These are phyloP conservation scores for Chaetomium olivaceum DNA, from an alignment of 2,329 filamentous ascomycete genomes.

Conservation along the genomic window DNA sequence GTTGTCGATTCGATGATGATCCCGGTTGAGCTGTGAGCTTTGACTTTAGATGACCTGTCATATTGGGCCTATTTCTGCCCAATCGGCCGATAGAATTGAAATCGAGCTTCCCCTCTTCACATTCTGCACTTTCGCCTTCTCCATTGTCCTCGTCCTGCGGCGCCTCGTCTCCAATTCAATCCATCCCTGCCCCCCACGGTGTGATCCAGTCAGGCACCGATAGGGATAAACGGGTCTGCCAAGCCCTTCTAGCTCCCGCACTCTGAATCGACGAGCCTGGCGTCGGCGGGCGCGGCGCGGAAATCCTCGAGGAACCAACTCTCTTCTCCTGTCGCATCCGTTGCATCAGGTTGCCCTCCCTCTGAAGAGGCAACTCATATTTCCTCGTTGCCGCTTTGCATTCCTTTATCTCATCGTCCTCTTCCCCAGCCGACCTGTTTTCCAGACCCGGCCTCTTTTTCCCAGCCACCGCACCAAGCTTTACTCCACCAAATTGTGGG, in stretches of 20 bases:
- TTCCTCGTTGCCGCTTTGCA: background rate
- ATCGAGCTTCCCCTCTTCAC: background rate
- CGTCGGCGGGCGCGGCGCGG: slow-evolving; percentile 13
- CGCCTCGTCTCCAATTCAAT: background rate
- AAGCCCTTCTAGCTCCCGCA: slow-evolving; percentile 18
- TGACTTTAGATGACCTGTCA: background rate
- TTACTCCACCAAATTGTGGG: slow-evolving; percentile 13
- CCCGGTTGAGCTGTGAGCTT: background rate
- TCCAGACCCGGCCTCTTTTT: slow-evolving; percentile 4
- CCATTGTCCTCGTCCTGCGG: background rate
- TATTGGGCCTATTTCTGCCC: slow-evolving; percentile 1
- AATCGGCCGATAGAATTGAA: background rate
- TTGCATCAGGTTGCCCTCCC: background rate
- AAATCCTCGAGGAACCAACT: slow-evolving; percentile 7
- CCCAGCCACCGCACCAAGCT: slow-evolving; percentile 11
- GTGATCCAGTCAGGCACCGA: slow-evolving; percentile 17
- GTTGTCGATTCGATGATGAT: background rate
- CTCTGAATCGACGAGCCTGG: background rate
- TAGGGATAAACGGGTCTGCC: slow-evolving; percentile 11
- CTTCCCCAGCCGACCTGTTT: slow-evolving; percentile 1
- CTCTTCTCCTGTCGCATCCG: slow-evolving; percentile 4
- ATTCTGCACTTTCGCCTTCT: background rate
- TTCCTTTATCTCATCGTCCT: background rate
- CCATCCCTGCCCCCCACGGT: slow-evolving; percentile 7
- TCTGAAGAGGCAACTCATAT: background rate